Conservation (phyloP, 148 eudicot genomes). For the Chenopodium berlandieri region DNA sequence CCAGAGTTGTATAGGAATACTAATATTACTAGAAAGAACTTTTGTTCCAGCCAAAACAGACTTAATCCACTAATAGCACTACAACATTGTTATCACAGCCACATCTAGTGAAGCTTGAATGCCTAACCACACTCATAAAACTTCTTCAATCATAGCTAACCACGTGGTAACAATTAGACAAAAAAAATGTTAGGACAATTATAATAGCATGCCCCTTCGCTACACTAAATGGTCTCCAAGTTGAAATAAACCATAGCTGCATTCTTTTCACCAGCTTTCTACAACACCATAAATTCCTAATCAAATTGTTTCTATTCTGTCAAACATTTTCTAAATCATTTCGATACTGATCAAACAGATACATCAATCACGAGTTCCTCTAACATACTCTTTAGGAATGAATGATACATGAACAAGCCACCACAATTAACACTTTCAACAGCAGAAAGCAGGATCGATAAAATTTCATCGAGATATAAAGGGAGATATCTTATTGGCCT, state of each 20-base stretch:
- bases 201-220: neutral
- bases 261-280: too few relatives aligned
- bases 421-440: neutral
- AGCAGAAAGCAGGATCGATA: neutral
- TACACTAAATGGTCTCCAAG: neutral
- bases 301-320: neutral
- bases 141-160: neutral
- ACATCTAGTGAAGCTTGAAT: too few relatives aligned
- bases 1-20: too few relatives aligned
- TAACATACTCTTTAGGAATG: neutral
- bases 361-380: neutral
- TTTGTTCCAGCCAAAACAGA: too few relatives aligned
- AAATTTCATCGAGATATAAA: neutral
- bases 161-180: neutral
- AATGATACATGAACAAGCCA: neutral
- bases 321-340: neutral
- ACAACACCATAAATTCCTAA: neutral
- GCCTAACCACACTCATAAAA: neutral
- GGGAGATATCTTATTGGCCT: too few relatives aligned
- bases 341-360: neutral
- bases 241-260: too few relatives aligned
- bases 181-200: neutral
- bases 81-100: neutral
- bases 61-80: neutral
- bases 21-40: too few relatives aligned